Evolutionary conservation across 257 asterid species (phyloP), one percentile per base, ranked within the genome.

Genomic region (Rhazya stricta): DNA sequence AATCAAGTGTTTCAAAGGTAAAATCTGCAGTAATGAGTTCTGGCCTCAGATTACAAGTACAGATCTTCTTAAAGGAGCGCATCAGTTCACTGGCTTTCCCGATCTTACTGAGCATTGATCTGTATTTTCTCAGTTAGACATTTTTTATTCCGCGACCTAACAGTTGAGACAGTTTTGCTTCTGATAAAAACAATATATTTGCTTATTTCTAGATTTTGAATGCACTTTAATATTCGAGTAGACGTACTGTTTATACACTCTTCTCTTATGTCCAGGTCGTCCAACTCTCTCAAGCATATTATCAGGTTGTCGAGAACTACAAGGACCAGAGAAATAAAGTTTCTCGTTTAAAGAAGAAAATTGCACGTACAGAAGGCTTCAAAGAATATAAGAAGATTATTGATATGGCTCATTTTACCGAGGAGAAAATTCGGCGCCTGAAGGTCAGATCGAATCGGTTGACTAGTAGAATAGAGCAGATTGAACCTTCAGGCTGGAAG

Each of bases 401-500:
- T 68, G 96, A 89, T 78, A 77, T 74, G 41, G 98, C 96, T 39
- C 90, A 91, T 84, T 92, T 94, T 77, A 88, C 88, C 0, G 96
- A 85, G 81, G 99, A 92, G 84, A 94, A 94, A 87, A 91, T 94
- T 72, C 87, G 89, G 74, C 93, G 96, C 50, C 84, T 94, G 80
- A 91, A 89, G 76, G 86, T 85, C 74, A 89, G 99, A 84, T 88
- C 98, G 23, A 86, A 86, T 53, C 98, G 98, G 75, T 82, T 94
- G 84, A 71, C 53, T 76, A 83, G 81, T 79, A 93, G 99, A 80
- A 86, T 94, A 74, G 94, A 88, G 88, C 91, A 91, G 89, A 94
- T 94, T 78, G 99, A 92, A 84, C 99, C 99, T 58, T 92, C 98
- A 81, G 98, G 99, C 69, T 94, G 99, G 99, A 94, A 94, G 88